phyloP scores from a whole-genome alignment of 805 yeast genomes.

The Wickerhamomyces strasburgensis region DNA sequence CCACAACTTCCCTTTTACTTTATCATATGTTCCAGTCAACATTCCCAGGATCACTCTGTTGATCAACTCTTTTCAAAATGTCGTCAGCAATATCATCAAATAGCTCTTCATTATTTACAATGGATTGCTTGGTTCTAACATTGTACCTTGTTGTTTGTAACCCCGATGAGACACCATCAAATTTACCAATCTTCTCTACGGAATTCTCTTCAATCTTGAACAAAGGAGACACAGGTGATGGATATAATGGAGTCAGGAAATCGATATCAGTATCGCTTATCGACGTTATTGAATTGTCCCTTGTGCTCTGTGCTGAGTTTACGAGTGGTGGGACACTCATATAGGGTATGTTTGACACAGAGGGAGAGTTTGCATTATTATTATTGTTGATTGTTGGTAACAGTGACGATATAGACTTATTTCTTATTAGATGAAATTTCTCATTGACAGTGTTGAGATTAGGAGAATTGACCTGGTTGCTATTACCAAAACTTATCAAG shows the following conservation, averaged over 20 bases:
- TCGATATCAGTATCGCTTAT: constrained; percentile 20
- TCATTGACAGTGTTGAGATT: neutral
- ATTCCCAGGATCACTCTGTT: constrained; percentile 5
- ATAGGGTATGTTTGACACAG: constrained; percentile 2
- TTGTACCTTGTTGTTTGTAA: constrained; percentile 8
- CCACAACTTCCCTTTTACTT: too few species aligned
- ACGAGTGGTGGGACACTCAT: constrained; percentile 2
- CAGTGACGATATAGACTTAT: constrained; percentile 8
- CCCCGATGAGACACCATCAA: constrained; percentile 1
- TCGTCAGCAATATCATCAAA: constrained; percentile 24
- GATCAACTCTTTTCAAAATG: constrained; percentile 17
- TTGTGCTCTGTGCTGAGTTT: too few species aligned
- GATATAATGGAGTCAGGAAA: constrained; percentile 6
- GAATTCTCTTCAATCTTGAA: constrained; percentile 22
- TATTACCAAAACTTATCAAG: constrained; percentile 1
- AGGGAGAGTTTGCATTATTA: neutral
- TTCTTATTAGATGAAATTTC: constrained; percentile 5
- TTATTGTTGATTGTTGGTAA: constrained; percentile 3
- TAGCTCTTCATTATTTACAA: constrained; percentile 11
- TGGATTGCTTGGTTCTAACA: constrained; percentile 4
- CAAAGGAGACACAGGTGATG: constrained; percentile 8
- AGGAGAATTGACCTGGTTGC: neutral
- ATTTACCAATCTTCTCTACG: constrained; percentile 9
- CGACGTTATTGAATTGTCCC: constrained; percentile 24
- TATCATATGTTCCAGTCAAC: constrained; percentile 24